phyloP scores from a whole-genome alignment of 2,329 filamentous ascomycete species.

The Penicillium sp. region DNA sequence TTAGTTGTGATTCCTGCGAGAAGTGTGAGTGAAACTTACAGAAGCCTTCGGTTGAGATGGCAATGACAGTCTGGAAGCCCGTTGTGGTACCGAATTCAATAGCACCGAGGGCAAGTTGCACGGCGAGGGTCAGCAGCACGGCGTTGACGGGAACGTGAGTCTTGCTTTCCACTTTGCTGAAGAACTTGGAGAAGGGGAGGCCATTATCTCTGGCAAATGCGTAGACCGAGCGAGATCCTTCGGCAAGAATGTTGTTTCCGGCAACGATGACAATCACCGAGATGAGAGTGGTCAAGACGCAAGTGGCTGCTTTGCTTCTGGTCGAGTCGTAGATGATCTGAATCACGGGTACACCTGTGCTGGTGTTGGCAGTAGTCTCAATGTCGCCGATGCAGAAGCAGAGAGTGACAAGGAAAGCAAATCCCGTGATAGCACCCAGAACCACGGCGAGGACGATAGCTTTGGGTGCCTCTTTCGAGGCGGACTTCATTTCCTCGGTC shows the following conservation, averaged over 20 bases:
- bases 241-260: slow-evolving; percentile 50
- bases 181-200: slow-evolving; percentile 52
- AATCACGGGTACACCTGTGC: slow-evolving; percentile 55
- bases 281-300: slow-evolving; percentile 50
- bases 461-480: slow-evolving; percentile 52
- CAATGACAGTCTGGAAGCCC: slow-evolving; percentile 58
- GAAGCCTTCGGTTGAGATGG: slow-evolving; percentile 60
- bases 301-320: slow-evolving; percentile 46
- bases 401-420: slow-evolving; percentile 51
- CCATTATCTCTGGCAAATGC: slow-evolving; percentile 54
- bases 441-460: slow-evolving; percentile 50
- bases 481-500: slow-evolving; percentile 57
- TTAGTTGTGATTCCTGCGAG: not conserved
- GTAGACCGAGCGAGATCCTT: slow-evolving; percentile 50
- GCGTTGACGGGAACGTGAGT: slow-evolving; percentile 50
- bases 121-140: slow-evolving; percentile 47
- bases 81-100: slow-evolving; percentile 59
- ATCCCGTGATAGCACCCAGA: slow-evolving; percentile 49
- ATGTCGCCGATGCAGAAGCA: slow-evolving; percentile 58
- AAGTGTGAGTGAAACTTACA: slow-evolving; percentile 37
- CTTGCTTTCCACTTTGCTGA: slow-evolving; percentile 25
- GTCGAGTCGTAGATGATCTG: slow-evolving; percentile 56
- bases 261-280: slow-evolving; percentile 51
- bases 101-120: slow-evolving; percentile 56
- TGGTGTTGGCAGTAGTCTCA: slow-evolving; percentile 44